A percentile compares a stretch with the other conserved stretches of the same genome.
These are phyloP conservation scores for Rhodotorula sp. DNA, from an alignment of 1,284 basidiomycete species.

Conservation along the genomic window DNA sequence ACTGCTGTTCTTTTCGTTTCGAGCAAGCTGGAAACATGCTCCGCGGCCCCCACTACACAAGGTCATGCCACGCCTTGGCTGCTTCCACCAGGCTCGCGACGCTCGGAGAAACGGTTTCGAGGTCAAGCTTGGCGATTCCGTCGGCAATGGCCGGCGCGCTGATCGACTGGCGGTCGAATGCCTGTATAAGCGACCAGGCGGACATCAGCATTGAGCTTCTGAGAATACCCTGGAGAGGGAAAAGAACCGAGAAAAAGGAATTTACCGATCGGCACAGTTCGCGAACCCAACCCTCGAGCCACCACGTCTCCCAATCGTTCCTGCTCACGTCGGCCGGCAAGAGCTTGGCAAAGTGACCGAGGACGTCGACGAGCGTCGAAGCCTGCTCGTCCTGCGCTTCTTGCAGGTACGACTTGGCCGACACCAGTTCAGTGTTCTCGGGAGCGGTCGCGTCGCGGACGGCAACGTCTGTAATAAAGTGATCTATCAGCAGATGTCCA, in stretches of 20 bases:
- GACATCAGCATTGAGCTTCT: neutral
- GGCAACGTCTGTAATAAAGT: constrained; percentile 60
- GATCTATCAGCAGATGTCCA: neutral
- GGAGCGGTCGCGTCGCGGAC: constrained; percentile 58
- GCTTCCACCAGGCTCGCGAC: constrained; percentile 25
- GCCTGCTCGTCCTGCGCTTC: constrained; percentile 67
- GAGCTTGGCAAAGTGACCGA: constrained; percentile 58
- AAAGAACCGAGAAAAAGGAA: constrained; percentile 13
- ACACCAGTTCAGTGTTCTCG: constrained; percentile 52
- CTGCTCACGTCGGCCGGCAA: constrained; percentile 53
- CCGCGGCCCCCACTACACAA: constrained; percentile 10
- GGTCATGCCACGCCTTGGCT: constrained; percentile 29
- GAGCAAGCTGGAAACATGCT: neutral
- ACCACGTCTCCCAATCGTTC: constrained; percentile 73
- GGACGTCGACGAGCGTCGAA: constrained; percentile 66
- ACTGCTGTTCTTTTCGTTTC: neutral
- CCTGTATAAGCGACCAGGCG: neutral
- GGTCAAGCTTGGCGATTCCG: constrained; percentile 22
- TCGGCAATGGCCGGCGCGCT: constrained; percentile 3
- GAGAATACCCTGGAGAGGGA: neutral
- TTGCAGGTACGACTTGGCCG: constrained; percentile 60
- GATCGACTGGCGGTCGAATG: constrained; percentile 16
- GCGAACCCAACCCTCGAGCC: constrained; percentile 80
- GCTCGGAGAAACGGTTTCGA: constrained; percentile 14
- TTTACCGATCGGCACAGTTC: constrained; percentile 75